Base-by-base conservation (phyloP, 306 rosid genomes). In the Sesbania bispinosa region DNA sequence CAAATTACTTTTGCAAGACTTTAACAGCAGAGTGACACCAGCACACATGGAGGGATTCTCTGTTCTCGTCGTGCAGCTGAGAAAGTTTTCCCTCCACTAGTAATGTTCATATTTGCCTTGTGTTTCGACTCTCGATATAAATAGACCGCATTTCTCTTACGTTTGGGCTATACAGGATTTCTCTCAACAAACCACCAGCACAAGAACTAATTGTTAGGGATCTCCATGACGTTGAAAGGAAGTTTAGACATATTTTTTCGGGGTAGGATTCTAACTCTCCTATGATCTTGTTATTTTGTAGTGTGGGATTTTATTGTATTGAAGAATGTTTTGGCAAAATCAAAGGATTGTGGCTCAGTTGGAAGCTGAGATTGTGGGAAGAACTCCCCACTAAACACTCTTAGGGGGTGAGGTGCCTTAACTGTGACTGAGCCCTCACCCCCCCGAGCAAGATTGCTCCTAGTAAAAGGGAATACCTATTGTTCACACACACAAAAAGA, bases 1-100 rank as follows among this genome's bases (percentile, higher is more conserved):
- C 97, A 0, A 92, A 92, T 78, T 92, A 92, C 73, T 92, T 92
- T 78, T 92, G 97, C 92, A 92, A 92, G 90, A 92, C 97, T 50
- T 80, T 92, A 76, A 92, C 97, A 0, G 96, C 97, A n/a, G 0
- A 92, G 97, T 71, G 97, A 92, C 78, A 92, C 97, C 29, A 92
- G 97, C 78, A 92, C 97, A 7, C 97, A 92, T 74, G 97, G 96
- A 74, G 97, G n/a, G 97, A 60, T 92, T 92, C 85, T 92, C 97
- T 51, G 97, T 92, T 82, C 97, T 69, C 97, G 97, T 36, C 97
- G 97, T 30, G 96, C 96, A 2, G 97, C 97, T 3, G 97, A 92
- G 83, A 92, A 89, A 89, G 96, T 92, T 76, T 92, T 89, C 68
- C 97, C 97, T 73, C 97, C 97, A 0, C 77, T 92, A 88, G 97